Base-by-base conservation (phyloP, 2,329 filamentous ascomycete genomes). In the Fusarium clavum region DNA sequence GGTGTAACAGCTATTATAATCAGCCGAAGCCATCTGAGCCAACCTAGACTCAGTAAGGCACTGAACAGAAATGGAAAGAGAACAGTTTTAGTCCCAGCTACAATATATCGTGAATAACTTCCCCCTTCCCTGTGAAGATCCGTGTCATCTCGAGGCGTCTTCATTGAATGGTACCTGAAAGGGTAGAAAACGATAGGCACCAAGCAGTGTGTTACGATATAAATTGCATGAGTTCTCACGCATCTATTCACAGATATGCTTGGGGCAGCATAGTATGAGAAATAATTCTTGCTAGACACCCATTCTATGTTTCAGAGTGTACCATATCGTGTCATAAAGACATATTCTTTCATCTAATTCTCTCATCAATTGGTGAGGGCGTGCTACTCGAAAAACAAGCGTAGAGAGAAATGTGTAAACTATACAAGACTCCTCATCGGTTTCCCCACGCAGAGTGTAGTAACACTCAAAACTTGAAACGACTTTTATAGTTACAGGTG, bases 401-500 rank as follows among this genome's bases (percentile, higher is more conserved):
- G n/a, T 13, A n/a, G 10, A 53, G 25, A 43, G 6, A 22, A 9
- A 51, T 20, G 30, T 2, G 16, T 29, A 40, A 22, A 43, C 45
- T 5, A 27, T 25, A 34, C 25, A 56, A 16, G 13, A 44, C 25
- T 38, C 10, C 38, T 41, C 45, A 24, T 56, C 25, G 44, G 40
- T 5, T 48, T 10, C 30, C 38, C n/a, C 27, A 27, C 12, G 18
- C 14, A 32, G 24, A 27, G 14, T 29, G 18, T 44, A 27, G 13
- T 41, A 20, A n/a, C 29, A 52, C 29, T 16, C 3, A 16, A 40
- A 47, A 40, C 34, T 25, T 30, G n/a, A 40, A 55, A 7, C 10
- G 24, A 44, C 14, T 16, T 43, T 46, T 58, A 59, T n/a, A 62
- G 12, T 44, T 71, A 71, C 52, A 71, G 25, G 46, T 46, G 52